Percentiles rank a stretch among this genome's conserved stretches.
Conservation (phyloP, 129 eudicot species). For the Dittrichia graveolens region DNA sequence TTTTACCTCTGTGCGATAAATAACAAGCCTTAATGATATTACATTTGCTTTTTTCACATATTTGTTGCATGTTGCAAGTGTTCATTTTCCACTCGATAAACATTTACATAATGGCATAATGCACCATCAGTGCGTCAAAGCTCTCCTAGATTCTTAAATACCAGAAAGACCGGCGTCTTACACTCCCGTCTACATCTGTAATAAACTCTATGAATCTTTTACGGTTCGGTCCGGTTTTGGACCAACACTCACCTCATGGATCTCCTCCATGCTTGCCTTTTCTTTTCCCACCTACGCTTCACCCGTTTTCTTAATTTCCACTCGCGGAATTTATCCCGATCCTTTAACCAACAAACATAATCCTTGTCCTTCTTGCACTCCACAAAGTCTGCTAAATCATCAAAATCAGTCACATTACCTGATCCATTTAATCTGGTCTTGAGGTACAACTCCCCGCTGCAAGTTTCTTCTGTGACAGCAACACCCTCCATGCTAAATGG, state of each 20-base stretch:
- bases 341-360: conserved; percentile 59
- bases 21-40: no score
- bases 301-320: conserved; percentile 43
- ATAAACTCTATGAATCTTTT: no score
- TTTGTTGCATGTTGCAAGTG: no score
- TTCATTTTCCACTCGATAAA: no score
- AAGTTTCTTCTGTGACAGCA: conserved; percentile 35
- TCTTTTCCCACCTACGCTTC: conserved; percentile 47
- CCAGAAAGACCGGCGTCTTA: no score
- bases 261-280: conserved; percentile 56
- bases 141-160: no score
- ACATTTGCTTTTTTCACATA: no score
- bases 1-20: no score
- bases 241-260: conserved; percentile 9
- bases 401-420: conserved; percentile 31
- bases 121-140: no score
- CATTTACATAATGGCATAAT: no score
- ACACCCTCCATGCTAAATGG: conserved; percentile 11
- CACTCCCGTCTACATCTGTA: no score
- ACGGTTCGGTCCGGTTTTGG: no score
- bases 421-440: conserved; percentile 29
- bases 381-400: conserved; percentile 67
- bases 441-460: conserved; percentile 63
- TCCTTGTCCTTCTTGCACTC: conserved; percentile 77
- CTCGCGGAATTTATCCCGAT: conserved; percentile 44